Evolutionary conservation across 139 green algal genomes (phyloP).

Genomic region (Chlorella sp.): DNA sequence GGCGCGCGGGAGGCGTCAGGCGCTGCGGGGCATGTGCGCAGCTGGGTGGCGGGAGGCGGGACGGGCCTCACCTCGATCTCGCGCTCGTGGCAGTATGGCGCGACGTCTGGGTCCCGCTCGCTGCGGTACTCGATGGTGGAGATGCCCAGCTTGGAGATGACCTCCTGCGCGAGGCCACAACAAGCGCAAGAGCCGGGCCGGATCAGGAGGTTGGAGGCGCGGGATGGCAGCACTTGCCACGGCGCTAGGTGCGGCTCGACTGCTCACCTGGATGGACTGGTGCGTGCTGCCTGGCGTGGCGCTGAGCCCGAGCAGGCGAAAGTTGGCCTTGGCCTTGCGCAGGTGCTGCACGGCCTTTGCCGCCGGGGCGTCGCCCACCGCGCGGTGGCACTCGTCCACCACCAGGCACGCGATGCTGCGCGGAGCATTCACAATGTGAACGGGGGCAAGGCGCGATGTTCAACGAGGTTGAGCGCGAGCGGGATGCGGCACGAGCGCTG

Average conservation of each 20-base stretch:
- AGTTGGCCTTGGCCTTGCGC: conserved; percentile 31
- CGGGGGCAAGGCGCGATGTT: too few species aligned
- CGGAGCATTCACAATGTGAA: too few species aligned
- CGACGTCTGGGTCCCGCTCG: conserved; percentile 77
- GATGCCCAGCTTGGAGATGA: conserved; percentile 76
- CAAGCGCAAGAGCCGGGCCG: neutral
- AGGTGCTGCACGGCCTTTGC: conserved; percentile 47
- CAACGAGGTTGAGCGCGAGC: too few species aligned
- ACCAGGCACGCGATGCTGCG: conserved; percentile 76
- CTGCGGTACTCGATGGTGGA: conserved; percentile 61
- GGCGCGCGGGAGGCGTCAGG: too few species aligned
- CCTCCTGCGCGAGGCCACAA: conserved; percentile 48
- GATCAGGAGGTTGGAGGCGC: neutral
- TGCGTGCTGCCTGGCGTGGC: conserved; percentile 77
- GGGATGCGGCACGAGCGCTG: too few species aligned
- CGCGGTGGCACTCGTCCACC: conserved; percentile 91
- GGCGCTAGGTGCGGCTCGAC: too few species aligned
- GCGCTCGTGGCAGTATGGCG: conserved; percentile 47
- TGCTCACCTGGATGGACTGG: conserved; percentile 26
- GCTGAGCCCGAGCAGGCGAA: conserved; percentile 79
- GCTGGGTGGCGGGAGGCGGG: too few species aligned
- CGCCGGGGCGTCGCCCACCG: conserved; percentile 50
- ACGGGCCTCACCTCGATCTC: conserved; percentile 27
- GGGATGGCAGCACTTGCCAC: too few species aligned
- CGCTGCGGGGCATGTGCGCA: too few species aligned